These are phyloP conservation scores for Papiliotrema laurentii DNA, from an alignment of 1,284 basidiomycete species.

Conservation along the genomic window DNA sequence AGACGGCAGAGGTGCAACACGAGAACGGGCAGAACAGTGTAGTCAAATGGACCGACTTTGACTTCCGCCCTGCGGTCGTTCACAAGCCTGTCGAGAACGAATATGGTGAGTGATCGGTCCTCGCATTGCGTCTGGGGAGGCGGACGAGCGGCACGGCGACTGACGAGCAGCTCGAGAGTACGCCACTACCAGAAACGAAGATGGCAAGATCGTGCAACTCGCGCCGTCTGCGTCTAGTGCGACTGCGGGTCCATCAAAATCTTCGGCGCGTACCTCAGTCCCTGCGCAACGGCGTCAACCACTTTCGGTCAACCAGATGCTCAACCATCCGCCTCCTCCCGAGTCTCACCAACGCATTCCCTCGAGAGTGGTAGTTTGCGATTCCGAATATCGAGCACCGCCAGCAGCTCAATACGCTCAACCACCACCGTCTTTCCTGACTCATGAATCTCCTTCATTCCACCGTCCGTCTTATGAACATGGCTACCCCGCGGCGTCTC, in stretches of 20 bases:
- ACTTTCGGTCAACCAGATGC: slow-evolving; percentile 17
- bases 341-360: slow-evolving; percentile 7
- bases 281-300: background rate
- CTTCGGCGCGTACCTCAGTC: background rate
- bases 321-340: slow-evolving; percentile 9
- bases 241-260: background rate
- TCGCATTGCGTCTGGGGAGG: background rate
- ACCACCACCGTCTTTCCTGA: background rate
- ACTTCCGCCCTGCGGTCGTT: slow-evolving; percentile 16
- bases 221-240: background rate
- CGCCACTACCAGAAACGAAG: slow-evolving; percentile 4
- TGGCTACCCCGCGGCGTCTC: background rate
- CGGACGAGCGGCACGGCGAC: no score
- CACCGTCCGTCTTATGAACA: background rate
- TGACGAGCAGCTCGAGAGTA: slow-evolving; percentile 9
- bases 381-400: slow-evolving; percentile 3
- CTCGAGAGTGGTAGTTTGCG: slow-evolving; percentile 12
- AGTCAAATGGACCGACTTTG: slow-evolving; percentile 19
- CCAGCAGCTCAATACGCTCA: background rate
- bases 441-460: background rate
- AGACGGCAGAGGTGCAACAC: slow-evolving; percentile 60
- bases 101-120: slow-evolving; percentile 27
- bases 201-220: background rate
- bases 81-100: slow-evolving; percentile 24
- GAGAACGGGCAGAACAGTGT: slow-evolving; percentile 6